These are phyloP conservation scores for Colletotrichum sp. DNA, from an alignment of 2,329 filamentous ascomycete species.

Conservation along the genomic window DNA sequence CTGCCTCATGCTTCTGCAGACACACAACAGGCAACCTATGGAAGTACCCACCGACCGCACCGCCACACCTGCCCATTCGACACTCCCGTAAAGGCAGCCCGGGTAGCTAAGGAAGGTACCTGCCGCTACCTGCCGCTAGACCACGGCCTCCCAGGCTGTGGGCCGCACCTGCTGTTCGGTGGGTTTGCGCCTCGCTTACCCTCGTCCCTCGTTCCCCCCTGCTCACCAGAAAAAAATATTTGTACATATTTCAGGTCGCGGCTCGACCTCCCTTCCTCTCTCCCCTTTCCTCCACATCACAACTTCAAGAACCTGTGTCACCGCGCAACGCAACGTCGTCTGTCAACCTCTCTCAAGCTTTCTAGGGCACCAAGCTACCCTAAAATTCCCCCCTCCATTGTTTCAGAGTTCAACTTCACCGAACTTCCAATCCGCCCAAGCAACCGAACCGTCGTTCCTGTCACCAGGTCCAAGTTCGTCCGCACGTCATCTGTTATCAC, in stretches of 20 bases:
- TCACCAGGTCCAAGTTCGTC: constrained; percentile 39
- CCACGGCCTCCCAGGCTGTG: constrained; percentile 12
- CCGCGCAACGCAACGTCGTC: constrained; percentile 51
- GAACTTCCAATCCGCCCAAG: constrained; percentile 44
- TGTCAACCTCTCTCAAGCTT: constrained; percentile 44
- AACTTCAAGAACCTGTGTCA: constrained; percentile 49
- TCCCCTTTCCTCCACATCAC: constrained; percentile 42
- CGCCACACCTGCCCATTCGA: constrained; percentile 12
- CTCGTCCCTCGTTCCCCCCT: constrained; percentile 18
- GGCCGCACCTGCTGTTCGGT: constrained; percentile 17
- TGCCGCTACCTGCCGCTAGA: background rate
- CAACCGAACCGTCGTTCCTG: constrained; percentile 48
- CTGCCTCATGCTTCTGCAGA: constrained; percentile 5
- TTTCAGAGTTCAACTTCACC: constrained; percentile 69
- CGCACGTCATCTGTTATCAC: constrained; percentile 51
- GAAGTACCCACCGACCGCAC: constrained; percentile 18
- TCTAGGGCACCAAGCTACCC: constrained; percentile 94
- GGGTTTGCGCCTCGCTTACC: constrained; percentile 21
- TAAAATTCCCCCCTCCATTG: constrained; percentile 67
- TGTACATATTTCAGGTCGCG: constrained; percentile 26
- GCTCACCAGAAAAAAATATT: constrained; percentile 40
- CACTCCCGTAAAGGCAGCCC: background rate
- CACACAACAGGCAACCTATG: constrained; percentile 16
- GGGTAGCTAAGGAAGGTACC: background rate
- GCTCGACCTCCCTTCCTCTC: constrained; percentile 31